Percentiles rank a stretch among this genome's conserved stretches.
phyloP scores from a whole-genome alignment of 2,329 filamentous ascomycete genomes.

The Byssochlamys sp. region DNA sequence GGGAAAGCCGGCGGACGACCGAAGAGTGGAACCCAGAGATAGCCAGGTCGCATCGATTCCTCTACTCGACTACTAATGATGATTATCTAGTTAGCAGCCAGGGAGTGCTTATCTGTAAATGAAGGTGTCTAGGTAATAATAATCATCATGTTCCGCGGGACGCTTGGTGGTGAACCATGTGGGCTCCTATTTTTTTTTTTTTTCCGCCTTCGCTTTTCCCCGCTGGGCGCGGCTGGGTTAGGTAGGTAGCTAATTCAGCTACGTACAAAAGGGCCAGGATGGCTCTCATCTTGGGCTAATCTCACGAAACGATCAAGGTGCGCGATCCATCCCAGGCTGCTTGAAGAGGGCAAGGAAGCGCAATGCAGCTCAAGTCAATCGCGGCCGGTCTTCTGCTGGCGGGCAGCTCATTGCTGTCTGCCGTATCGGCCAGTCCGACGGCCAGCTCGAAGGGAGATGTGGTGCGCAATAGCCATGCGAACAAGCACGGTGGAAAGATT shows the following conservation, averaged over 20 bases:
- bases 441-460: background rate
- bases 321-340: background rate
- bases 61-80: background rate
- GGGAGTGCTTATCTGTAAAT: background rate
- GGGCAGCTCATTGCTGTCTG: slow-evolving; percentile 7
- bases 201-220: background rate
- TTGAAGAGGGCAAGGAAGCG: background rate
- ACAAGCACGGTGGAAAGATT: slow-evolving; percentile 12
- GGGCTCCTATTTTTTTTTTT: background rate
- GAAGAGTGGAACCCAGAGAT: background rate
- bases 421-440: background rate
- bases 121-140: too few relatives aligned
- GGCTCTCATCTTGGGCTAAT: background rate
- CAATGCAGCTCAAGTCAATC: slow-evolving; percentile 6
- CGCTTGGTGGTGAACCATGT: background rate
- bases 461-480: background rate
- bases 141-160: too few relatives aligned
- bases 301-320: background rate
- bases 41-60: too few relatives aligned
- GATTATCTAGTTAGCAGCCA: background rate
- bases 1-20: background rate
- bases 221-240: background rate
- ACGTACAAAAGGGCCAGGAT: background rate
- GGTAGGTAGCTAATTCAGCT: background rate
- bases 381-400: slow-evolving; percentile 8